phyloP scores from a whole-genome alignment of 352 stramenopile species.

The Globisporangium middletonii region DNA sequence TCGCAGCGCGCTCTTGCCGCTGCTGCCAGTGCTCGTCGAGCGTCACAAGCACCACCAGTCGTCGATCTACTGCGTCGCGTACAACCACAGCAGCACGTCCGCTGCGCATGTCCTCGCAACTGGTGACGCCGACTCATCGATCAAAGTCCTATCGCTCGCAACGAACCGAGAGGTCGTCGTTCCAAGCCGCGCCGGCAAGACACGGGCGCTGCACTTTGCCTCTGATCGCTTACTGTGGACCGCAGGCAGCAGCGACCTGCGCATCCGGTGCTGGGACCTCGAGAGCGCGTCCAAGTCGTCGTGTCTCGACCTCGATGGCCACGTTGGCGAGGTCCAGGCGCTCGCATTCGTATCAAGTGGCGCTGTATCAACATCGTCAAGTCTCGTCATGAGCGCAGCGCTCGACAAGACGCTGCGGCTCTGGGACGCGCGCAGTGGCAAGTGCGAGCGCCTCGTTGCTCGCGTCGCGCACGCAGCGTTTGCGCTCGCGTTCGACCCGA shows the following conservation, averaged over 20 bases:
- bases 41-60: slow-evolving; percentile 56
- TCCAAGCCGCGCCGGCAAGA: slow-evolving; percentile 35
- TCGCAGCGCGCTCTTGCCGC: slow-evolving; percentile 23
- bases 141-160: slow-evolving; percentile 43
- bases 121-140: slow-evolving; percentile 45
- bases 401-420: slow-evolving; percentile 58
- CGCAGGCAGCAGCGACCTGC: slow-evolving; percentile 31
- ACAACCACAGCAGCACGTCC: slow-evolving; percentile 17
- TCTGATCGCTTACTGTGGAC: slow-evolving; percentile 30
- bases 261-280: slow-evolving; percentile 55
- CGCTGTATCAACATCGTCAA: not conserved
- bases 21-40: slow-evolving; percentile 48
- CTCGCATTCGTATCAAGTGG: slow-evolving; percentile 21
- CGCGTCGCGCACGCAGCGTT: slow-evolving; percentile 27
- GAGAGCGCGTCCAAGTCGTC: slow-evolving; percentile 11
- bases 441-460: slow-evolving; percentile 48
- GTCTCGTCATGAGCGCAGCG: slow-evolving; percentile 29
- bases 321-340: slow-evolving; percentile 60
- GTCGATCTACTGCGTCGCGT: slow-evolving; percentile 50
- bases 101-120: slow-evolving; percentile 34
- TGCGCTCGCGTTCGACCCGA: slow-evolving; percentile 42
- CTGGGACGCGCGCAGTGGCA: slow-evolving; percentile 54
- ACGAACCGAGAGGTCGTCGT: slow-evolving; percentile 25
- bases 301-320: slow-evolving; percentile 40
- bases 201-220: slow-evolving; percentile 40